phyloP scores from a whole-genome alignment of 345 rosid species.

The Melastoma malabathricum region DNA sequence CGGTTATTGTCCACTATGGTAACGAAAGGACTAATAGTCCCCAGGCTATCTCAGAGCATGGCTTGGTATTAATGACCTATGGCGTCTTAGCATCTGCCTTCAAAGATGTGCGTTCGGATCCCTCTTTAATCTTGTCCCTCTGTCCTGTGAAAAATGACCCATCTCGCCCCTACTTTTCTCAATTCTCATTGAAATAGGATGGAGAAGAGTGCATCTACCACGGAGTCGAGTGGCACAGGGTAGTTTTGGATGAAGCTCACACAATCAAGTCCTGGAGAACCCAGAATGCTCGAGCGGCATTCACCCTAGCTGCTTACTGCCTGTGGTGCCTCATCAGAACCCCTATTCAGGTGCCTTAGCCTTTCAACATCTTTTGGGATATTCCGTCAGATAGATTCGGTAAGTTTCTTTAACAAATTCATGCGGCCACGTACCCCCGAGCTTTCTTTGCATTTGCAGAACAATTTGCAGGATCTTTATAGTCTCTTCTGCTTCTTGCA shows the following conservation, averaged over 20 bases:
- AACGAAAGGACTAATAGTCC: constrained; percentile 43
- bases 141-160: neutral
- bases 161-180: neutral
- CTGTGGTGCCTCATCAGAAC: too few species aligned
- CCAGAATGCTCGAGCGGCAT: constrained; percentile 38
- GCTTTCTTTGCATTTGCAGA: too few species aligned
- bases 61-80: constrained; percentile 60
- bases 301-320: too few species aligned
- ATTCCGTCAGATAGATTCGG: too few species aligned
- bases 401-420: too few species aligned
- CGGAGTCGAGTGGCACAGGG: constrained; percentile 47
- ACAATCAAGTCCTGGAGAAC: constrained; percentile 47
- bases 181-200: constrained; percentile 15
- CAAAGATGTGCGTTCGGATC: constrained; percentile 31
- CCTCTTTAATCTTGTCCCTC: neutral
- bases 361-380: too few species aligned
- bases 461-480: too few species aligned
- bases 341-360: too few species aligned
- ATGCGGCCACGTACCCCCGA: too few species aligned
- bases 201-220: constrained; percentile 34
- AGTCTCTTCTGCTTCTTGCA: too few species aligned
- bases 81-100: constrained; percentile 46
- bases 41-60: constrained; percentile 29
- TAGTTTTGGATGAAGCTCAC: constrained; percentile 68
- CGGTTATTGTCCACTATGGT: constrained; percentile 53